Evolutionary conservation across 2,329 filamentous ascomycete genomes (phyloP).

Genomic region (Neonectria magnoliae): DNA sequence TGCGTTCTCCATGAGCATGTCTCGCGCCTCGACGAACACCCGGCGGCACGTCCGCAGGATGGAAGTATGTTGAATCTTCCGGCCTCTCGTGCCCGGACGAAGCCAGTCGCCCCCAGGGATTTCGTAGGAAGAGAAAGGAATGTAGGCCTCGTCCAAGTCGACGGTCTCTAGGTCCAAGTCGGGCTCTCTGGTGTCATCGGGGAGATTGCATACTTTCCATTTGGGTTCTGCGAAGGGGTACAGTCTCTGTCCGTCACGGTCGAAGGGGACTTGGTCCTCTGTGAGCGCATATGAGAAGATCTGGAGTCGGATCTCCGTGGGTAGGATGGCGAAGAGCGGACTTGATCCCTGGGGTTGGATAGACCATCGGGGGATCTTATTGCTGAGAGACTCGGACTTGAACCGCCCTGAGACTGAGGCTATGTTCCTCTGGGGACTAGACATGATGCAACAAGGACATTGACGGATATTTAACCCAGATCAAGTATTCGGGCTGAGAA

Average conservation of each 20-base stretch:
- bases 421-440: neutral
- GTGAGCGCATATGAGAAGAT: constrained; percentile 18
- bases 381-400: constrained; percentile 19
- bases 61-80: constrained; percentile 15
- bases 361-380: constrained; percentile 1
- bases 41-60: constrained; percentile 23
- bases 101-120: neutral
- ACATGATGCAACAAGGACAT: neutral
- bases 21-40: constrained; percentile 18
- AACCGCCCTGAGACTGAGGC: neutral
- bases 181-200: neutral
- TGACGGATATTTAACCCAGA: neutral
- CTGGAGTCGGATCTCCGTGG: constrained; percentile 13
- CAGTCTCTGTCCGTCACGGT: neutral
- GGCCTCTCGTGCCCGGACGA: neutral
- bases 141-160: neutral
- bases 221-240: constrained; percentile 2
- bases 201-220: constrained; percentile 14
- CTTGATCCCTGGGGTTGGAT: constrained; percentile 16
- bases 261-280: constrained; percentile 12
- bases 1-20: constrained; percentile 21
- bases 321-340: constrained; percentile 8
- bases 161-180: neutral
- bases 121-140: neutral
- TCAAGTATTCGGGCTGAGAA: neutral